Evolutionary conservation across 371 early-diverging fungal species (phyloP), one percentile per base, ranked within the genome.

Genomic region (Syncephalastrum racemosum): DNA sequence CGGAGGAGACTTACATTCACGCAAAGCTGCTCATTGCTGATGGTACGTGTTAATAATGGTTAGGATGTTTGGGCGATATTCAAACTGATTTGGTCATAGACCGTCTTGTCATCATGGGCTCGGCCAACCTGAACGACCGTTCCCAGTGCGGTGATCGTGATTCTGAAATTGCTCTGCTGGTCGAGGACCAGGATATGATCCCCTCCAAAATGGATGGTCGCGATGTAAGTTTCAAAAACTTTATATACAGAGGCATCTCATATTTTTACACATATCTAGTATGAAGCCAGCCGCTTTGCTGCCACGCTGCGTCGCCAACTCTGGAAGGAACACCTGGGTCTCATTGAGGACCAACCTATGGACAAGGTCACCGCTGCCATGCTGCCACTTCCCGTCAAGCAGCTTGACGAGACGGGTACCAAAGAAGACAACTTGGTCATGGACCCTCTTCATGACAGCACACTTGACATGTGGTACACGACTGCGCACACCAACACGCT

Each of bases 51-150:
- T 25, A 2, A 15, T 2, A 4, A 5, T 8, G 13, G 31, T 27
- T 27, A 31, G n/a, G n/a, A n/a, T n/a, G 24, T 52, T 15, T 22
- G 4, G 49, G 8, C 19, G 19, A 14, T 49, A 2, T 53, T 19
- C 25, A 20, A 41, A 42, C 23, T 20, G 27, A 22, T 12, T 25
- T 4, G 4, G 16, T 27, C 10, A 22, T 53, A 66, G 93, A 93
- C 62, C 80, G 81, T 20, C 70, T 81, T 41, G 89, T 90, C 22
- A 82, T 97, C 54, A 84, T 91, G 75, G 97, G 97, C 10, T 91
- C 91, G 12, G 95, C 96, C 36, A 96, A 96, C 69, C 68, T 96
- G 60, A 97, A 97, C 66, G 93, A 93, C 69, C 86, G 97, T 7
- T 92, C 93, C 0, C 89, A 92, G 73, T 71, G 86, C 41, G 97